Base-by-base conservation (phyloP, 352 stramenopile genomes). In the Globisporangium perplexum region DNA sequence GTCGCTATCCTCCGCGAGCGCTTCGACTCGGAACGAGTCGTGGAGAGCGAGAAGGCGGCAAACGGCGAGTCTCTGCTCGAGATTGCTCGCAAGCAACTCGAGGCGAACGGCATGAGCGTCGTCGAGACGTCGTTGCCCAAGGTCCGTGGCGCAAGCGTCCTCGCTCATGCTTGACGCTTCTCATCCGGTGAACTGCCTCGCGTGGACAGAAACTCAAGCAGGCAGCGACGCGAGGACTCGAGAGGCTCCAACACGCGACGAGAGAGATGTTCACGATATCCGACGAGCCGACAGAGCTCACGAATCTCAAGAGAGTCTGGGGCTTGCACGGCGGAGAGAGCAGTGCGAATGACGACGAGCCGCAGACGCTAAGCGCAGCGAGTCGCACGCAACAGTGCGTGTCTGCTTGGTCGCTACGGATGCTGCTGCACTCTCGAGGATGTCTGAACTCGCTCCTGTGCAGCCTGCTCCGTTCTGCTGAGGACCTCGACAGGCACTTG, bases 1-100 rank as follows among this genome's bases (percentile, higher is more conserved):
- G 70, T 84, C 12, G 66, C 62, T 26, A 83, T 86, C 58, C 62
- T 89, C 17, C 76, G 76, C 15, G 75, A 89, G 47, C 78, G 74
- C 26, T 86, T 87, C 43, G 63, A 81, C 24, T 69, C 57, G 2
- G 68, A 67, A 3, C 38, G 62, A 36, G 31, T 28, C 23, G 41
- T 11, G 30, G 28, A 31, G 17, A 3, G 10, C 39, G 23, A 4
- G 45, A 23, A 26, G 28, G 23, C 35, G 36, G 30, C 59, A 2
- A 68, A 83, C 47, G 65, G 65, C 10, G 33, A 72, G 17, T 71
- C 64, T 8, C 67, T 89, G 50, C 53, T 89, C 0, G 70, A 79
- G 8, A 53, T 85, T 15, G 78, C 74, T 10, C 86, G 83, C 42
- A 66, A 69, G 4, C 73, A 83, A 53, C 63, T 87, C 33, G 69